Base-by-base conservation (phyloP, 345 rosid species). In the Populus euphratica region DNA sequence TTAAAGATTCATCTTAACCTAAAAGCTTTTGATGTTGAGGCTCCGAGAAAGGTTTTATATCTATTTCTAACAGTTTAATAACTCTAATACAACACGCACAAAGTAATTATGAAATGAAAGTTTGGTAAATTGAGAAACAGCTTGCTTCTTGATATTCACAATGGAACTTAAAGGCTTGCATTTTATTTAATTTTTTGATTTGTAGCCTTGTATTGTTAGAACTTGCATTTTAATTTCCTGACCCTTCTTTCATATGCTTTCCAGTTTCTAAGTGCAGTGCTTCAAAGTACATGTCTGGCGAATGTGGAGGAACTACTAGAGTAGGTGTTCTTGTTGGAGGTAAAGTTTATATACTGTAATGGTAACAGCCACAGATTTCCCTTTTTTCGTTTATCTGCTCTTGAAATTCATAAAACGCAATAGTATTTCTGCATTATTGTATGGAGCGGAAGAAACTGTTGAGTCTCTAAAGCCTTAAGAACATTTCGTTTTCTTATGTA, bases 311-410 rank as follows among this genome's bases (percentile, higher is more conserved):
- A 81, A 68, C 86, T 69, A 74, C 81, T 6, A 85, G 49, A 73
- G 72, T 89, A 13, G 88, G 76, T 73, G 81, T 84, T 75, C 83
- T 93, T 69, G 75, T 91, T 78, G 97, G 93, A 91, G 98, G 98
- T 94, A 85, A 83, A 27, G 14, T 52, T 41, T 41, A 50, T 49
- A 49, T n/a, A 21, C 56, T 7, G 31, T 38, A 54, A 33, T 5
- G 33, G n/a, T 29, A 33, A 13, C 20, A 50, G 29, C 59, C 29
- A 66, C n/a, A 35, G 1, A 2, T 65, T 44, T 1, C 52, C 33
- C 9, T 69, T 59, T n/a, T 3, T 50, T 52, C 4, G 6, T 39
- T n/a, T 49, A 49, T 50, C 65, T 7, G 21, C 64, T 66, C 29
- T 18, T 63, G 56, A 63, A 16, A 49, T 52, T 38, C 52, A 50